Evolutionary conservation across 495 filamentous ascomycete species (phyloP).

Genomic region (Xylaria bambusicola): DNA sequence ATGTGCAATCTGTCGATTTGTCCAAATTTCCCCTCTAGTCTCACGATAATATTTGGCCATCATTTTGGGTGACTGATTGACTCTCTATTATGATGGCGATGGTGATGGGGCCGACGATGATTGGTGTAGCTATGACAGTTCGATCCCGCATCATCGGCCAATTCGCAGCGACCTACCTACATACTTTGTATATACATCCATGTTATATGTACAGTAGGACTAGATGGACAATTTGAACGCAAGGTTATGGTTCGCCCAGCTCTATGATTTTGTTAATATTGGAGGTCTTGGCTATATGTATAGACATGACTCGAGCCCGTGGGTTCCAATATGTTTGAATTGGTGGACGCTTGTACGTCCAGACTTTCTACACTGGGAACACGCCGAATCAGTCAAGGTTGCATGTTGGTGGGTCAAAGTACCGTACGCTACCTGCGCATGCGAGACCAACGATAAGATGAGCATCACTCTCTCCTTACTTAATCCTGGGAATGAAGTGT

Average conservation of each 20-base stretch:
- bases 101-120: background rate
- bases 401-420: background rate
- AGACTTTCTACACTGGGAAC: background rate
- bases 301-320: constrained; percentile 8
- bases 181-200: too few species aligned
- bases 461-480: constrained; percentile 2
- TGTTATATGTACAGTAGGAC: too few species aligned
- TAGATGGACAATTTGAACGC: background rate
- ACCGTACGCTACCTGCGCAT: background rate
- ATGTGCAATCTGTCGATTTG: constrained; percentile 11
- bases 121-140: background rate
- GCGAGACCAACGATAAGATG: constrained; percentile 11
- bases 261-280: background rate
- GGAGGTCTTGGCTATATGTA: background rate
- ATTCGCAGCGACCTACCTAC: too few species aligned
- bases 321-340: background rate
- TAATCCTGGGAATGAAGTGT: too few species aligned
- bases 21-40: background rate
- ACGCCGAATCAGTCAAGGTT: background rate
- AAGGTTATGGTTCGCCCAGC: background rate
- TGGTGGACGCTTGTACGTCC: background rate
- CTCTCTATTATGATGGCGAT: too few species aligned
- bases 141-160: background rate
- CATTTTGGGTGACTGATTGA: background rate
- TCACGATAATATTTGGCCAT: background rate